Conservation (phyloP, 805 yeast species). For the Osmozyma mogii region DNA sequence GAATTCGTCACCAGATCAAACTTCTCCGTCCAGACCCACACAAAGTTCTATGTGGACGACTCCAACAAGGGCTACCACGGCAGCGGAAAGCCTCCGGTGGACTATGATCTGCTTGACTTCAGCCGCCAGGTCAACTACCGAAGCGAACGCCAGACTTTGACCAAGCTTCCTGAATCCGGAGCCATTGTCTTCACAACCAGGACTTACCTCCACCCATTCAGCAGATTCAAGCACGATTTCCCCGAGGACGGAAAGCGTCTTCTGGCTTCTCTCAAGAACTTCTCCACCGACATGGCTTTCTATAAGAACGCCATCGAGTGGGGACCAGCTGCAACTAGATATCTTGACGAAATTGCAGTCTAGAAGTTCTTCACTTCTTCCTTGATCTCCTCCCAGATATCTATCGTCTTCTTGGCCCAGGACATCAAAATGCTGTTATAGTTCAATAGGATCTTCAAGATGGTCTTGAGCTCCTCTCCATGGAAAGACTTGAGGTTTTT, state of each 20-base stretch:
- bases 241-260: conserved; percentile 43
- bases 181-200: conserved; percentile 46
- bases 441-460: conserved; percentile 43
- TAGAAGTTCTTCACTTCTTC: conserved; percentile 23
- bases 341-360: conserved; percentile 5
- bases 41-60: conserved; percentile 28
- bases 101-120: conserved; percentile 25
- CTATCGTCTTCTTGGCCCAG: conserved; percentile 63
- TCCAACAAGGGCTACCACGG: conserved; percentile 32
- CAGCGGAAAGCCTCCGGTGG: conserved; percentile 19
- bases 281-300: conserved; percentile 48
- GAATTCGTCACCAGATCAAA: conserved; percentile 33
- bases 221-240: conserved; percentile 35
- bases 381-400: conserved; percentile 59
- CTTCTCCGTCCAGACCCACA: conserved; percentile 31
- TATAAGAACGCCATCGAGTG: conserved; percentile 62
- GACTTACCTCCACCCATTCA: conserved; percentile 50
- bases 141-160: conserved; percentile 51
- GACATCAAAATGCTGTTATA: conserved; percentile 50
- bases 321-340: conserved; percentile 54
- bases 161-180: conserved; percentile 41
- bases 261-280: conserved; percentile 54
- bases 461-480: conserved; percentile 40
- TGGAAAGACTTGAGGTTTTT: conserved; percentile 45
- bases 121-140: conserved; percentile 45